Conservation (phyloP, 1,284 basidiomycete genomes). For the Golubevia sp. region DNA sequence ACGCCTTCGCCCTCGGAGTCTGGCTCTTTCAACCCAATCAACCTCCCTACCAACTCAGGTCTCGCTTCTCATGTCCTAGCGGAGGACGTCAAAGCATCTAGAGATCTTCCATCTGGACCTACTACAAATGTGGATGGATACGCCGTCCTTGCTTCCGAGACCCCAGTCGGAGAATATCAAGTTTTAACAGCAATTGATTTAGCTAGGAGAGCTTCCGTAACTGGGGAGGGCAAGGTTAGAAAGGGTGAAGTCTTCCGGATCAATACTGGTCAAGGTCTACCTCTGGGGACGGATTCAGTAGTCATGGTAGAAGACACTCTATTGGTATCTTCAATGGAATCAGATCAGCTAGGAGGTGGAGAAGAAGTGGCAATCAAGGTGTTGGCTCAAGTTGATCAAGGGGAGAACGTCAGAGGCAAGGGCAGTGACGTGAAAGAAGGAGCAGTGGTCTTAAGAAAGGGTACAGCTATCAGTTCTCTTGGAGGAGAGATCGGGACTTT, state of each 20-base stretch:
- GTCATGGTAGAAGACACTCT: slow-evolving; percentile 60
- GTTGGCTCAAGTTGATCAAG: slow-evolving; percentile 69
- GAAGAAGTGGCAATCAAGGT: slow-evolving; percentile 76
- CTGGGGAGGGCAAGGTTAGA: background rate
- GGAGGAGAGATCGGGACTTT: slow-evolving; percentile 87
- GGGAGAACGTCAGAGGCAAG: slow-evolving; percentile 75
- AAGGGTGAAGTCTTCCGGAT: slow-evolving; percentile 35
- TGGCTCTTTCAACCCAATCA: background rate
- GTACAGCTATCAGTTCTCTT: slow-evolving; percentile 69
- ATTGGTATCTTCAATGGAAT: slow-evolving; percentile 71
- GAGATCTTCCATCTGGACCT: slow-evolving; percentile 64
- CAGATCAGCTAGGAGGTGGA: slow-evolving; percentile 72
- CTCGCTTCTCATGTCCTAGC: slow-evolving; percentile 75
- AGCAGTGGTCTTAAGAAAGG: slow-evolving; percentile 71
- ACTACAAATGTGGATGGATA: slow-evolving; percentile 89
- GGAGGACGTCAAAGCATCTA: slow-evolving; percentile 72
- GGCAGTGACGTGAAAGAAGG: slow-evolving; percentile 76
- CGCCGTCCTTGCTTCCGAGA: slow-evolving; percentile 65
- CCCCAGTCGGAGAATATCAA: slow-evolving; percentile 64
- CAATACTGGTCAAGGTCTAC: slow-evolving; percentile 50
- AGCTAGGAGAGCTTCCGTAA: no score
- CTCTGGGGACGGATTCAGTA: slow-evolving; percentile 37
- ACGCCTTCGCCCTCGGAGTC: slow-evolving; percentile 42
- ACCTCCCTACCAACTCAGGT: slow-evolving; percentile 54
- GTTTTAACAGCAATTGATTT: background rate